Evolutionary conservation across 2,329 filamentous ascomycete species (phyloP).

Genomic region (Raffaelea albimanens): DNA sequence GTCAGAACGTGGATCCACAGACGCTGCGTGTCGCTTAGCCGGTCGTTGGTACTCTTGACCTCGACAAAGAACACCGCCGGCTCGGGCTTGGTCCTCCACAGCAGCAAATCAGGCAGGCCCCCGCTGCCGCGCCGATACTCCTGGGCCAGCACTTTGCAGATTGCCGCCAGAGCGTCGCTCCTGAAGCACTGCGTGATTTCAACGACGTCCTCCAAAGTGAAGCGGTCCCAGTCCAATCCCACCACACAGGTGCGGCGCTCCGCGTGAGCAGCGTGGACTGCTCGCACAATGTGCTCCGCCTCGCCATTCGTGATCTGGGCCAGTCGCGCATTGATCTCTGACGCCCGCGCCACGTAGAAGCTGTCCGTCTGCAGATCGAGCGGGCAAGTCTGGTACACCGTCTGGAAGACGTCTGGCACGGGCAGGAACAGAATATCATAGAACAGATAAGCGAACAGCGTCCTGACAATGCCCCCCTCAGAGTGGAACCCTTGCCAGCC

Average conservation of each 20-base stretch:
- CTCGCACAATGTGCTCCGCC: slow-evolving; percentile 55
- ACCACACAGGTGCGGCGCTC: slow-evolving; percentile 75
- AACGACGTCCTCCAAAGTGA: slow-evolving; percentile 64
- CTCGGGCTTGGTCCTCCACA: slow-evolving; percentile 54
- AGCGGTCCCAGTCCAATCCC: slow-evolving; percentile 87
- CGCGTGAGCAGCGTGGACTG: slow-evolving; percentile 59
- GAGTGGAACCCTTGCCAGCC: slow-evolving; percentile 95
- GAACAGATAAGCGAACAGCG: slow-evolving; percentile 82
- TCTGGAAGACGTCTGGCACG: slow-evolving; percentile 95
- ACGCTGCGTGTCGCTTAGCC: slow-evolving; percentile 88
- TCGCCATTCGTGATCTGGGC: slow-evolving; percentile 80
- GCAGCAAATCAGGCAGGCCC: slow-evolving; percentile 84
- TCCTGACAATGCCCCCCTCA: slow-evolving; percentile 87
- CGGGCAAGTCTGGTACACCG: slow-evolving; percentile 86
- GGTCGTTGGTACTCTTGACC: slow-evolving; percentile 81
- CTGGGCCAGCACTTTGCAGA: slow-evolving; percentile 92
- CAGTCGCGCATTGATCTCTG: slow-evolving; percentile 80
- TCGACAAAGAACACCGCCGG: slow-evolving; percentile 56
- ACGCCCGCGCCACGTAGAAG: slow-evolving; percentile 78
- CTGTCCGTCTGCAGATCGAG: slow-evolving; percentile 87
- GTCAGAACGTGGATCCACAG: slow-evolving; percentile 94
- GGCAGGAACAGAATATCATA: slow-evolving; percentile 89
- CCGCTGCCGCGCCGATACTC: slow-evolving; percentile 82
- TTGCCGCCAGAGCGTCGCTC: slow-evolving; percentile 67
- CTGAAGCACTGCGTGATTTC: slow-evolving; percentile 73